Evolutionary conservation across 441 rosid species (phyloP), one percentile per base, ranked within the genome.

Genomic region (Brassica hybrid): DNA sequence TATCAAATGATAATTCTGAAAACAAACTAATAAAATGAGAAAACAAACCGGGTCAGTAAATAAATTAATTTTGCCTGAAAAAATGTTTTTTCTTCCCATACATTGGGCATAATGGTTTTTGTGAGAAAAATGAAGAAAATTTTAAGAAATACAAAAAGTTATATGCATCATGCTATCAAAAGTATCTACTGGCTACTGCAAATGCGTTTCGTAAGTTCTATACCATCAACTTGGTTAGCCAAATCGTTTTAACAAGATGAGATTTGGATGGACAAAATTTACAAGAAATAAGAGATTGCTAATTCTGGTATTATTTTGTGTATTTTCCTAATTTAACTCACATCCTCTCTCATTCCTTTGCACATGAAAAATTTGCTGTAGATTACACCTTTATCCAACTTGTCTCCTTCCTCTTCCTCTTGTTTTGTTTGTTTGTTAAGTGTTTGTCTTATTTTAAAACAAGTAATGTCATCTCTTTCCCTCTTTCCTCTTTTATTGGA

Each of bases 401-500:
- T 12, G 62, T 70, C 17, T 30, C 32, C 68, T 16, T 61, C 65
- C 78, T 48, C 23, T 71, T 73, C 68, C 64, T 58, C 52, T 18
- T 59, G 65, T 41, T 65, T 36, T 63, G 50, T 21, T 19, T 69
- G 71, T 65, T 73, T 65, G 56, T 63, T 36, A 30, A 21, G 67
- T 50, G 81, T 50, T 32, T 70, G 71, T 27, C 52, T 76, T 73
- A 61, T 34, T 78, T 54, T 56, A 48, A 79, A 68, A 59, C 52
- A 74, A 86, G 84, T 85, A 71, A 60, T 70, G 65, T 65, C 77
- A 76, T 82, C 82, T 86, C 83, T 79, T 65, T 74, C 81, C 74
- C 69, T 43, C 83, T 75, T 82, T 84, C 79, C 79, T 83, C 85
- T 78, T 77, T 83, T 84, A 41, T 79, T 79, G 79, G 85, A 78